phyloP scores from a whole-genome alignment of 2,329 filamentous ascomycete species.

The Phaeosphaeria sp. region DNA sequence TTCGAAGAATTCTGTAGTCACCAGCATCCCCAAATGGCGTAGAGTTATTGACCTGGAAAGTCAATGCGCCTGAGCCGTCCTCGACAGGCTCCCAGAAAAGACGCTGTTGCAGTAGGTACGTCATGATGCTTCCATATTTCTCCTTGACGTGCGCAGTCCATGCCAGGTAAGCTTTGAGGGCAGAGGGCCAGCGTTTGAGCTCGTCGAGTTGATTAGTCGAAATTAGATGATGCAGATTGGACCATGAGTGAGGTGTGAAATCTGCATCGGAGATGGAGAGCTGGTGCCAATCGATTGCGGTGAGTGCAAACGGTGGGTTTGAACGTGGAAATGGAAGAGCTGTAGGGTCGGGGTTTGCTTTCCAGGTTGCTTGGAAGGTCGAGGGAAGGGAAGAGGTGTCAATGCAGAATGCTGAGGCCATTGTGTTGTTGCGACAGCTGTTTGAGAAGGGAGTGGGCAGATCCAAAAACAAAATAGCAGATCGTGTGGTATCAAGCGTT shows the following conservation, averaged over 20 bases:
- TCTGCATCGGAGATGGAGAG: slow-evolving; percentile 39
- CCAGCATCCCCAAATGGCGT: slow-evolving; percentile 60
- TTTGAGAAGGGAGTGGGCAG: no score
- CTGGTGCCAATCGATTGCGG: slow-evolving; percentile 42
- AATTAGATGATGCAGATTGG: slow-evolving; percentile 39
- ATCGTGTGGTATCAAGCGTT: no score
- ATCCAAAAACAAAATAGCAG: no score
- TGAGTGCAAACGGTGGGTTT: slow-evolving; percentile 45
- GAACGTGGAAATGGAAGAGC: slow-evolving; percentile 44
- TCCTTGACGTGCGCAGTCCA: slow-evolving; percentile 63
- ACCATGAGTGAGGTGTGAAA: slow-evolving; percentile 46
- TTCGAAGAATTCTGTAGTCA: slow-evolving; percentile 64
- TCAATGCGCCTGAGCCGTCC: slow-evolving; percentile 20
- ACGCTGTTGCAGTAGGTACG: slow-evolving; percentile 63
- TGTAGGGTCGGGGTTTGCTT: slow-evolving; percentile 37
- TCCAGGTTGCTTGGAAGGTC: slow-evolving; percentile 39
- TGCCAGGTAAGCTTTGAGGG: slow-evolving; percentile 64
- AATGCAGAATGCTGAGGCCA: slow-evolving; percentile 13
- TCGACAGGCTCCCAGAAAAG: slow-evolving; percentile 56
- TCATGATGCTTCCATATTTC: slow-evolving; percentile 62
- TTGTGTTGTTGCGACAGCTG: background rate
- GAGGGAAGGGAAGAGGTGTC: slow-evolving; percentile 37
- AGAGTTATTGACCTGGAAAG: slow-evolving; percentile 53
- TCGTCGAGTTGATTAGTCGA: slow-evolving; percentile 60
- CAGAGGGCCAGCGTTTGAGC: slow-evolving; percentile 65